These are phyloP conservation scores for Penium margaritaceum DNA, from an alignment of 139 green algal species.

Conservation along the genomic window DNA sequence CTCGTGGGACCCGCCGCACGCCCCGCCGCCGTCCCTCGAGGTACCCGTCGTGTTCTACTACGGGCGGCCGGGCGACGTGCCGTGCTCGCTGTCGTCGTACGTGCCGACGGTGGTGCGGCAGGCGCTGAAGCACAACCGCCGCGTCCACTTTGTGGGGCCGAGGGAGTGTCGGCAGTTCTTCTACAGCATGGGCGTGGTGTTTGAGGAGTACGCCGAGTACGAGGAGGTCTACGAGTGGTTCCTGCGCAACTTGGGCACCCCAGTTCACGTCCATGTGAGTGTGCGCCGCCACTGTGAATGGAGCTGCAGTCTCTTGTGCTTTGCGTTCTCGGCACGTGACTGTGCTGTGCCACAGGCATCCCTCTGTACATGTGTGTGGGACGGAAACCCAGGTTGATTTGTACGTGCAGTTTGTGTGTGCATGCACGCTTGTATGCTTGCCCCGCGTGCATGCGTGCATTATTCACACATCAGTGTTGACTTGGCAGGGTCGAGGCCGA, in stretches of 20 bases:
- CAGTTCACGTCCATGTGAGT: conserved; percentile 19
- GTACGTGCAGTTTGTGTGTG: no score
- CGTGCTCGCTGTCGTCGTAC: conserved; percentile 6
- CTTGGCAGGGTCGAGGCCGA: no score
- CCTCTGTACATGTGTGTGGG: no score
- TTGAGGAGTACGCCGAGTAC: conserved; percentile 23
- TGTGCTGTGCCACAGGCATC: no score
- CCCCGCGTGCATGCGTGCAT: no score
- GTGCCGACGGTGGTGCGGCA: not conserved
- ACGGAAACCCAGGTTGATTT: no score
- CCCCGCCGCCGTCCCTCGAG: not conserved
- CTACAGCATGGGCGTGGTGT: conserved; percentile 6
- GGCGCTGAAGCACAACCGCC: conserved; percentile 9
- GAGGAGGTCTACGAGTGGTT: conserved; percentile 38
- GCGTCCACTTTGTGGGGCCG: conserved; percentile 24
- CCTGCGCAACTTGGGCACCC: not conserved
- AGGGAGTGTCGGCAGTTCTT: conserved; percentile 18
- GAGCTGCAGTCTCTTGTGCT: no score
- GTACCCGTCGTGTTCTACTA: conserved; percentile 27
- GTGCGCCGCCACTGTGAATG: no score
- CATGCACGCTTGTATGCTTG: no score
- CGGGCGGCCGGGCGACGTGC: not conserved
- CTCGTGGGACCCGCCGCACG: not conserved
- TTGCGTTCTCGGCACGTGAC: no score
- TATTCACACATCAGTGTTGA: no score